Conservation (phyloP, 495 filamentous ascomycete genomes). For the Thozetella sp. region DNA sequence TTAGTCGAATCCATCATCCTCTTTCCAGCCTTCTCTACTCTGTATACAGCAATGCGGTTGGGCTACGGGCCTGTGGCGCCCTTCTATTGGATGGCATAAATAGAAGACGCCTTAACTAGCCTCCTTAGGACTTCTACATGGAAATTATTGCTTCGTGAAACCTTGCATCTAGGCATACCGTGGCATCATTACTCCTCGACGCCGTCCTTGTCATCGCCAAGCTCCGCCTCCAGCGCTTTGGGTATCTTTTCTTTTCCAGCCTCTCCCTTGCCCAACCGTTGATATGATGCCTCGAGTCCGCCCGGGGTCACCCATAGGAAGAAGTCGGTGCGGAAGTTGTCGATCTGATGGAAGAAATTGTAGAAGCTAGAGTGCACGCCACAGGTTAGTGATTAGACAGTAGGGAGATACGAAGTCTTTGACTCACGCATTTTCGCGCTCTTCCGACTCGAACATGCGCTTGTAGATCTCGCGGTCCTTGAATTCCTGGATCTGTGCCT, state of each 20-base stretch:
- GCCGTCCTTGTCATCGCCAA: constrained; percentile 38
- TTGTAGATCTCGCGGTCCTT: constrained; percentile 93
- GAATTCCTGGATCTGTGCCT: constrained; percentile 80
- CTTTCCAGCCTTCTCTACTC: too few species aligned
- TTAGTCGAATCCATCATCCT: too few species aligned
- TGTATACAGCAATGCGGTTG: too few species aligned
- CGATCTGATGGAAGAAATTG: constrained; percentile 76
- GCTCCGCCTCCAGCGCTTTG: constrained; percentile 31
- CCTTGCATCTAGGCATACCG: too few species aligned
- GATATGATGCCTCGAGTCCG: constrained; percentile 57
- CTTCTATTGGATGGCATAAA: too few species aligned
- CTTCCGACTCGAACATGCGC: constrained; percentile 86
- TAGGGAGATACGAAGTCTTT: background rate
- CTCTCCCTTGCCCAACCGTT: constrained; percentile 25
- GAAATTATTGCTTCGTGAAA: too few species aligned
- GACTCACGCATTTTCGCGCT: constrained; percentile 72
- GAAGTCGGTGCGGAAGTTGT: constrained; percentile 69
- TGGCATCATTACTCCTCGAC: constrained; percentile 30
- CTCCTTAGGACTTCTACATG: too few species aligned
- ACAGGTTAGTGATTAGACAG: background rate
- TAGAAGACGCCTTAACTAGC: too few species aligned
- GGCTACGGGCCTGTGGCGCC: too few species aligned
- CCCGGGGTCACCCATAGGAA: constrained; percentile 78
- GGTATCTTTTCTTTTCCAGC: constrained; percentile 26
- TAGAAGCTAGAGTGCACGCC: constrained; percentile 1